Percentiles rank a stretch among this genome's conserved stretches.
phyloP scores from a whole-genome alignment of 1,284 basidiomycete species.

The Ceratobasidium sp. region DNA sequence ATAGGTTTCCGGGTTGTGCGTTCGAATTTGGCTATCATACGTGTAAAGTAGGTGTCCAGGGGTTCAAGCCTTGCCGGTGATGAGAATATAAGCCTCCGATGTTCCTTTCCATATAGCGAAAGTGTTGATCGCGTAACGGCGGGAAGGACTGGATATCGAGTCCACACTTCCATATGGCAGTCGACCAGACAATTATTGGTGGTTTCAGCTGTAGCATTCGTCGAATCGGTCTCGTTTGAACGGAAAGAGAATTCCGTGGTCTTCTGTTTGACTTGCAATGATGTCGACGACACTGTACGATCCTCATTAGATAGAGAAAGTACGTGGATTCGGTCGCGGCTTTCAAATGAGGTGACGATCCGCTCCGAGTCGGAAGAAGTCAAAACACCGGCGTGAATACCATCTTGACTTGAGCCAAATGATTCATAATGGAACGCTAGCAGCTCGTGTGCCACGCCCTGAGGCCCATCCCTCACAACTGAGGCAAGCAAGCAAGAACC shows the following conservation, averaged over 20 bases:
- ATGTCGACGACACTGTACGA: conserved; percentile 52
- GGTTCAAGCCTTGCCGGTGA: conserved; percentile 50
- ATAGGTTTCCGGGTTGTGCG: conserved; percentile 60
- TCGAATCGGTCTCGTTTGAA: conserved; percentile 24
- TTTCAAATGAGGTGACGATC: conserved; percentile 57
- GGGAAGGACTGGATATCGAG: conserved; percentile 65
- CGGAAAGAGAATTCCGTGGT: conserved; percentile 62
- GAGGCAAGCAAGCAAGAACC: conserved; percentile 15
- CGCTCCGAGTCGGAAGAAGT: conserved; percentile 46
- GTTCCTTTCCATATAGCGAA: conserved; percentile 48
- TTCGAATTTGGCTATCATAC: conserved; percentile 59
- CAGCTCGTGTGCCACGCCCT: too few relatives aligned
- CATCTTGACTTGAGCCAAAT: conserved; percentile 58
- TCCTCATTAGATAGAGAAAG: conserved; percentile 51
- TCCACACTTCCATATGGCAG: conserved; percentile 68
- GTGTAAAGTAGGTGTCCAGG: conserved; percentile 55
- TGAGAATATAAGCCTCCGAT: conserved; percentile 55
- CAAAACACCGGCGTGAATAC: conserved; percentile 49
- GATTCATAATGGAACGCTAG: conserved; percentile 62
- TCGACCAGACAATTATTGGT: conserved; percentile 63
- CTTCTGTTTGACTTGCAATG: conserved; percentile 61
- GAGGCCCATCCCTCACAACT: too few relatives aligned
- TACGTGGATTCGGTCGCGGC: conserved; percentile 55
- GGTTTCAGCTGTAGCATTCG: not conserved
- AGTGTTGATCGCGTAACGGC: conserved; percentile 58